Evolutionary conservation across 2,329 filamentous ascomycete species (phyloP), one percentile per base, ranked within the genome.

Genomic region (Hymenoscyphus repandus): DNA sequence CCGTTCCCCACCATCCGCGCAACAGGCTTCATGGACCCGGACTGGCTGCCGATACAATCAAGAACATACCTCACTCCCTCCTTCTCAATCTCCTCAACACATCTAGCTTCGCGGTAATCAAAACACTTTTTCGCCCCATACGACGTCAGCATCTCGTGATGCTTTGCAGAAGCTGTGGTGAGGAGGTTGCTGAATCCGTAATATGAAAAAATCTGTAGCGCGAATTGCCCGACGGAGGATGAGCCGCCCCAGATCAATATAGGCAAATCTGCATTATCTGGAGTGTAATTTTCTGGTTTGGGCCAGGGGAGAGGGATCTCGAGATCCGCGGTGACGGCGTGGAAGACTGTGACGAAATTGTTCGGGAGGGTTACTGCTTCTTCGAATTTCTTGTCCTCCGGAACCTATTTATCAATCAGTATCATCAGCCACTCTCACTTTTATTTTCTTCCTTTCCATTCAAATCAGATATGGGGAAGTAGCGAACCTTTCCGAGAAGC

Each of bases 291-390:
- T 1, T 38, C 6, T 2, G 60, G 58, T 3, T 40, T 41, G 0
- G 79, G 80, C 78, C 79, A 84, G 0, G 79, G 79, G 0, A 80
- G 69, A 31, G 72, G 70, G 17, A 85, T 64, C 0, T 64, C 69
- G 11, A 85, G 67, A 53, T 84, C 78, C 1, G 64, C 64, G 1
- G 69, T 71, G 2, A 78, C 62, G 5, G 77, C 68, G 60, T 85
- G 78, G 62, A 83, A 78, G 10, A 76, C 78, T 0, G 80, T 83
- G 30, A 84, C 74, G 27, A 81, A 64, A 56, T 82, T 84, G 44
- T 77, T 75, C 0, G 78, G 74, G 2, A 83, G 62, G 0, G 79
- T 80, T 12, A 63, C 55, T 12, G 77, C 78, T 53, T 74, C 69
- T 42, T 71, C 60, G 37, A 73, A 60, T 1, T 68, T 68, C 30